Base-by-base conservation (phyloP, 2,329 filamentous ascomycete genomes). In the Sphaerostilbella broomeana region DNA sequence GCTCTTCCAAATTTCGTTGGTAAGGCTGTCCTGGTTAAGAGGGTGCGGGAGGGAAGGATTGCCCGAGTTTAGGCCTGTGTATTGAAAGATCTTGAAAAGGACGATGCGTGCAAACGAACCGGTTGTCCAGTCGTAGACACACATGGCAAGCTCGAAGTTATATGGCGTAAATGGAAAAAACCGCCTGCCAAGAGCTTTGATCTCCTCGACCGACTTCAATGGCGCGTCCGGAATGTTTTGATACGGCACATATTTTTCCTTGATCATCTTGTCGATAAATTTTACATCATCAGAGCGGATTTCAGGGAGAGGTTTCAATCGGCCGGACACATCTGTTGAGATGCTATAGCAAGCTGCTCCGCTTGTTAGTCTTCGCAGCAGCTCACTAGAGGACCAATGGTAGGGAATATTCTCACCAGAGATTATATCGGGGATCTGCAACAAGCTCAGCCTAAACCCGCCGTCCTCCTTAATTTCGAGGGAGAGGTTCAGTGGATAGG, bases 71-170 rank as follows among this genome's bases (percentile, higher is more conserved):
- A 43, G 29, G 4, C 24, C 32, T 1, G 42, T 44, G 28, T 44
- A 44, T 30, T 44, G 38, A 18, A 44, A 44, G 31, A 44, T 41
- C 18, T 41, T 44, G 18, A 44, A 30, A 24, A 44, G 12, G 5
- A 29, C 22, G 26, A 44, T 31, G 32, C 42, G 41, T n/a, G 32
- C 27, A 29, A 41, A 44, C 5, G 37, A 41, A 3, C 33, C 33
- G 4, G 38, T 41, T 20, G 42, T 44, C 42, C 42, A 44, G 16
- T 44, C 42, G 18, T 44, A 44, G 7, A 44, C 24, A 6, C 32
- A 30, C 42, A 41, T 41, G 27, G 38, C 42, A 7, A 44, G 42
- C 38, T 44, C 29, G 16, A 44, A 44, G 19, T 13, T 20, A 13
- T 41, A 29, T 6, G 38, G 28, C 9, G 42, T 41, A n/a, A 41